A percentile compares a stretch with the other conserved stretches of the same genome.
Conservation (phyloP, 169 alveolate genomes). For the Cryptosporidium viatorum region DNA sequence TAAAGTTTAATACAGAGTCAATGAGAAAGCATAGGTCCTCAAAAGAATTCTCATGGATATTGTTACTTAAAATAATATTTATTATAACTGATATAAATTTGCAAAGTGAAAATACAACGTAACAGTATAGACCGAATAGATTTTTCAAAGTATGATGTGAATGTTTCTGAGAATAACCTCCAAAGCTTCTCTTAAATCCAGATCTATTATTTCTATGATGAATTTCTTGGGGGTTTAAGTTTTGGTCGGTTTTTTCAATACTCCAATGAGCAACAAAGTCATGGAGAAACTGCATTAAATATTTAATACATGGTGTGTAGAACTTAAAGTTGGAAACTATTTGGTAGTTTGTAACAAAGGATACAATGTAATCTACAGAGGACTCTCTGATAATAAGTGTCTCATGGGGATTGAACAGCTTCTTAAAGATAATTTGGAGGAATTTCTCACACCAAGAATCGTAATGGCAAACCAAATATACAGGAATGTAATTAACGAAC, state of each 20-base stretch:
- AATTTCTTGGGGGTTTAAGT: background rate
- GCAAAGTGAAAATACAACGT: conserved; percentile 41
- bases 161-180: background rate
- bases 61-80: background rate
- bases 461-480: conserved; percentile 15
- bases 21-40: conserved; percentile 8
- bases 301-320: conserved; percentile 42
- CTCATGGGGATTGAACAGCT: conserved; percentile 59
- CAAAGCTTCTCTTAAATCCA: background rate
- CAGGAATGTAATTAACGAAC: conserved; percentile 50
- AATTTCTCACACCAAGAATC: conserved; percentile 59
- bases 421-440: conserved; percentile 37
- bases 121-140: conserved; percentile 44
- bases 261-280: conserved; percentile 74
- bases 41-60: background rate
- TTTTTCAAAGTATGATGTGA: conserved; percentile 6
- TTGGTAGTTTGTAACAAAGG: conserved; percentile 15
- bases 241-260: conserved; percentile 2
- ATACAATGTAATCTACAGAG: conserved; percentile 52
- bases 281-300: conserved; percentile 50
- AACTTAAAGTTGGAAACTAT: conserved; percentile 44
- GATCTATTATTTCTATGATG: background rate
- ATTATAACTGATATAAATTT: conserved; percentile 3
- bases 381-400: conserved; percentile 45
- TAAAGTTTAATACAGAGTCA: conserved; percentile 16